Evolutionary conservation across 2,329 filamentous ascomycete genomes (phyloP), one percentile per base, ranked within the genome.

Genomic region (Fusarium papillatum): DNA sequence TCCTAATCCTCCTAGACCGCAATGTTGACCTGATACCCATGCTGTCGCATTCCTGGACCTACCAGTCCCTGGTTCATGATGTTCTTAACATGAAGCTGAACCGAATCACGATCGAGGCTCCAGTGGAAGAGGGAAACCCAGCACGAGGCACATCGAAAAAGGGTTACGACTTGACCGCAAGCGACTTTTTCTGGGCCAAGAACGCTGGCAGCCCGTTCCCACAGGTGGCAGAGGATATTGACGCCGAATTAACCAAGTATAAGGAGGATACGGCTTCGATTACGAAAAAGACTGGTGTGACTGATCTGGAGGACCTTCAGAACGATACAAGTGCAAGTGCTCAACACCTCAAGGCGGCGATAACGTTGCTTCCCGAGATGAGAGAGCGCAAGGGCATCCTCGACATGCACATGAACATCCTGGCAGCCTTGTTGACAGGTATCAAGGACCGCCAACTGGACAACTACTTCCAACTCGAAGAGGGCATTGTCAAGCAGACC

Each of bases 401-500:
- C 7, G 97, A 98, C 82, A 98, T 98, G 94, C 97, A 99, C 83
- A 99, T 99, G 97, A 98, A 98, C 82, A 98, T 98, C 70, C 89
- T 97, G 5, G 96, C 96, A 2, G 95, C 95, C 1, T 83, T 93
- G 5, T 81, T 93, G 48, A 89, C 87, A 0, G 96, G 95, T 2
- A 98, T 98, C 84, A 98, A 98, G 82, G 95, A 98, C 78, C 93
- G 97, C 19, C 96, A 98, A 83, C 88, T 99, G 8, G 97, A 99
- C 82, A 97, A 97, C 82, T 99, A 95, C 85, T 99, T 97, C 86
- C 95, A 98, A 82, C 87, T 98, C 8, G 97, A 99, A 83, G 96
- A 98, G 83, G 95, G 93, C 77, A 94, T 98, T 73, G 93, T 93
- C 83, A 98, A 98, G 85, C 95, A 98, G 83, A 95, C 93, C 63